Conservation (phyloP, 1,284 basidiomycete genomes). For the Trametes sp. region DNA sequence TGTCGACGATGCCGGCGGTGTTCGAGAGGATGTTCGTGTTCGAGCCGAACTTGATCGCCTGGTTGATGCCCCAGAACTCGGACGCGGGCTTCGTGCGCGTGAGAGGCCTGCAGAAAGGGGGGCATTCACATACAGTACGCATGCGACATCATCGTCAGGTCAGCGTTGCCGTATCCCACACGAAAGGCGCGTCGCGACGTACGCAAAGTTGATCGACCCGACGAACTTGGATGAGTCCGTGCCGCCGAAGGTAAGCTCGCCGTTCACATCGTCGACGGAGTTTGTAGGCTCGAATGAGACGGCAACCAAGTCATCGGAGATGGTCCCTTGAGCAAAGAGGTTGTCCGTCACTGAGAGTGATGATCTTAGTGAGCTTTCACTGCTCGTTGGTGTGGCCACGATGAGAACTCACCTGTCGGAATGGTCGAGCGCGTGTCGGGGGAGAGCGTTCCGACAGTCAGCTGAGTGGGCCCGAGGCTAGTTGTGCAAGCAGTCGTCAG, state of each 20-base stretch:
- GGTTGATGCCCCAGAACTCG: constrained; percentile 37
- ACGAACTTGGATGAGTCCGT: constrained; percentile 57
- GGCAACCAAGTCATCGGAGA: constrained; percentile 45
- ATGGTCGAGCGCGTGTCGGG: constrained; percentile 28
- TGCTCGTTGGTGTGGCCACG: not conserved
- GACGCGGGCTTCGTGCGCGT: constrained; percentile 47
- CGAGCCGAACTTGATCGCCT: constrained; percentile 33
- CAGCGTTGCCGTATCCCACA: not conserved
- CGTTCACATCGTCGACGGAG: constrained; percentile 32
- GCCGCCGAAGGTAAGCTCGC: constrained; percentile 52
- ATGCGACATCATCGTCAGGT: not conserved
- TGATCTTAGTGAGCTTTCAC: too few species aligned
- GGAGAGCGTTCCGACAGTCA: constrained; percentile 43
- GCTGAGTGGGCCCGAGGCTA: constrained; percentile 54
- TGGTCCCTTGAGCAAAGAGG: constrained; percentile 45
- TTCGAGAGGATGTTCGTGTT: constrained; percentile 34
- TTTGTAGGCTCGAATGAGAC: constrained; percentile 56
- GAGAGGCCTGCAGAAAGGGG: constrained; percentile 32
- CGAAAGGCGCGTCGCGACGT: constrained; percentile 9
- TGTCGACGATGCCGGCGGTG: constrained; percentile 39
- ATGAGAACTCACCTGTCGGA: constrained; percentile 24
- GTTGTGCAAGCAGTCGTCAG: not conserved
- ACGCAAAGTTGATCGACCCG: constrained; percentile 50
- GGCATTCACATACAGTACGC: not conserved
- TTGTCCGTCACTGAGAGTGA: constrained; percentile 50